Evolutionary conservation across 441 rosid genomes (phyloP), one percentile per base, ranked within the genome.

Genomic region (Euphorbia celastroides): DNA sequence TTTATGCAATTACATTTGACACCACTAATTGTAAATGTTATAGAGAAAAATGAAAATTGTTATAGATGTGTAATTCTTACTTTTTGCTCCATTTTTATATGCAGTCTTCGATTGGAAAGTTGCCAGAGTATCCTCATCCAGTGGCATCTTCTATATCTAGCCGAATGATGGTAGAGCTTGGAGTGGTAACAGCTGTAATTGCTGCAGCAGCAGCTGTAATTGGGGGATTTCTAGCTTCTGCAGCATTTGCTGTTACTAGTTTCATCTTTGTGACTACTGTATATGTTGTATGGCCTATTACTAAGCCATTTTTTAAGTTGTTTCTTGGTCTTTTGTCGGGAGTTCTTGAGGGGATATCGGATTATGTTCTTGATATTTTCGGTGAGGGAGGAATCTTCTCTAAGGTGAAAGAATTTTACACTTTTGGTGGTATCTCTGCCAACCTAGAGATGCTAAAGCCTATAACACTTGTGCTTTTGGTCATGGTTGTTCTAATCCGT

Each of bases 81-180:
- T 30, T 44, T 25, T 28, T 57, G 52, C 52, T 58, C 58, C 52
- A 57, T 62, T 48, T 55, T 57, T 54, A 64, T 61, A 68, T 84
- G 84, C 82, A 93, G 98, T 84, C 89, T 44, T 87, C 82, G 80
- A 90, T 88, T 70, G 97, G 86, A 71, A 87, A 79, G 69, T 73
- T 87, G 69, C 83, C 88, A 16, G 94, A 87, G 74, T 86, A 78
- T 51, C 96, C 97, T 67, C 84, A 87, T 80, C 97, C 96, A 4
- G 86, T 88, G n/a, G 98, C 97, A 28, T 93, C 96, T 71, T 88
- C 96, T 57, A 93, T 93, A 78, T 93, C 98, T 60, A 87, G 98
- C 79, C 84, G 98, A 82, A 79, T 90, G 82, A 83, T 90, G 89
- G 97, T 87, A 67, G 98, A 93, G 85, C 80, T 93, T 67, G 98